Conservation (phyloP, 129 eudicot species). For the Lonicera japonica region DNA sequence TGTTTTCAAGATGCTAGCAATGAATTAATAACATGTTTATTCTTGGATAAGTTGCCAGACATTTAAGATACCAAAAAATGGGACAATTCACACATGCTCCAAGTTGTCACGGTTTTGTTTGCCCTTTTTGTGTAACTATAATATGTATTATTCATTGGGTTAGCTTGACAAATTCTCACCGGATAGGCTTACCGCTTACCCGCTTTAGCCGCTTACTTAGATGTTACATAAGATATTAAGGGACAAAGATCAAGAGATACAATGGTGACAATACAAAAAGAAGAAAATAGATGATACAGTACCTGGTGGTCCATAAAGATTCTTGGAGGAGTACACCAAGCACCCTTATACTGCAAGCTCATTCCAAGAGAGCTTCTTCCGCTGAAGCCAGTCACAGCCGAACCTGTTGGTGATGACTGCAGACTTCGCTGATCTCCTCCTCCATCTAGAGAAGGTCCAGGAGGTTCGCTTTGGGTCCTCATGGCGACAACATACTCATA, state of each 20-base stretch:
- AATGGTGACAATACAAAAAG: neutral
- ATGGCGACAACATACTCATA: conserved; percentile 93
- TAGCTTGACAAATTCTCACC: no score
- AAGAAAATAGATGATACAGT: neutral
- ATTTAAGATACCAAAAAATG: no score
- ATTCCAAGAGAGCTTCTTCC: conserved; percentile 74
- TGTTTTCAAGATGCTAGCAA: conserved; percentile 20
- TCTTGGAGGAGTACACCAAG: conserved; percentile 98
- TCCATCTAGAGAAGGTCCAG: conserved; percentile 77
- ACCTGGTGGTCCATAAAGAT: conserved; percentile 96
- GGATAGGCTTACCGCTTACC: no score
- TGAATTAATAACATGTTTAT: neutral
- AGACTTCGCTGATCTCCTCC: conserved; percentile 75
- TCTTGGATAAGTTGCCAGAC: no score
- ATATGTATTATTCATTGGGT: no score
- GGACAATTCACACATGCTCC: no score
- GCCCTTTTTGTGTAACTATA: no score
- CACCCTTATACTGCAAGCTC: conserved; percentile 75
- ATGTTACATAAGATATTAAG: no score
- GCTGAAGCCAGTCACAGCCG: conserved; percentile 80
- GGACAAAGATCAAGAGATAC: no score
- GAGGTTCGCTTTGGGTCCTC: conserved; percentile 83
- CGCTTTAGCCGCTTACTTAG: no score
- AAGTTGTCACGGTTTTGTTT: no score
- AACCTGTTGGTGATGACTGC: conserved; percentile 83